Evolutionary conservation across 805 yeast genomes (phyloP), one percentile per base, ranked within the genome.

Genomic region (Teunomyces panamensis): DNA sequence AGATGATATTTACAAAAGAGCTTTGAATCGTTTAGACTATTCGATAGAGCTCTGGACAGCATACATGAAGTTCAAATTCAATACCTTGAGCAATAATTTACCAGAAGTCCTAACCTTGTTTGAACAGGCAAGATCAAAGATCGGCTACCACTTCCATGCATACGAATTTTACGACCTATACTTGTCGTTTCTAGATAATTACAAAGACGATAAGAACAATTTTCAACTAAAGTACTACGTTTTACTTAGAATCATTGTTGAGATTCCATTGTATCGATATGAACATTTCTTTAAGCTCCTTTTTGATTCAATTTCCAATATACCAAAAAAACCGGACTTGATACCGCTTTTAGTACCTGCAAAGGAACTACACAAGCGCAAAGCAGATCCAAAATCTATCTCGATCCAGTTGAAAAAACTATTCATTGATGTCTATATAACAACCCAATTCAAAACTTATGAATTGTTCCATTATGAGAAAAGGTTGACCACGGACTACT

Each of bases 181-280:
- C 55, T 53, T 83, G 32, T 55, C 67, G 3, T 74, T 77, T 49
- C 63, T 80, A 34, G 52, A 61, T 39, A 59, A 60, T 2, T 71
- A 69, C 44, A 44, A 59, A n/a, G 30, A 39, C 7, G 54, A 50
- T 5, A 53, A 57, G 10, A 58, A 65, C 7, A 39, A 48, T 6
- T 69, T 59, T 49, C 42, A 46, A 11, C 62, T 63, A 49, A 70
- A 71, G 51, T 73, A 71, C 45, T 69, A 68, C 41, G 58, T 68
- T 6, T 56, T 84, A 10, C 57, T 82, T 29, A 64, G 86, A 49
- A 67, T 75, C 32, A 58, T 76, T 8, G 59, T 81, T 16, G 87
- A 82, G 51, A 58, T 83, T 0, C 89, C 89, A 0, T 52, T 77
- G 9, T 79, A 81, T 59, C 78, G 79, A 53, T 83, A 73, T 56